Conservation (phyloP, 2,329 filamentous ascomycete genomes). For the Fusarium illudens region DNA sequence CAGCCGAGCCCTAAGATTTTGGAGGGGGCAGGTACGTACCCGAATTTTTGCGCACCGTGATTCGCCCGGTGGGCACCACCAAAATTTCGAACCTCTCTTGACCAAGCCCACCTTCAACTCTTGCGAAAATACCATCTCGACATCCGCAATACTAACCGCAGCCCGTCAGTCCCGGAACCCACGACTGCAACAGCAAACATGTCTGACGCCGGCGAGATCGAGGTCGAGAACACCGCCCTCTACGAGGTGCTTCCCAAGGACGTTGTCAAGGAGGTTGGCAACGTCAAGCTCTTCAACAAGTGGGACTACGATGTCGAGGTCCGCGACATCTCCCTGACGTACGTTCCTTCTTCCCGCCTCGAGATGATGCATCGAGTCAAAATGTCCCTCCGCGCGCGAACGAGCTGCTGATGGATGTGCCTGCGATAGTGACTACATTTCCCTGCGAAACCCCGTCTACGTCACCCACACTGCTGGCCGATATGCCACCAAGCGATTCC, state of each 20-base stretch:
- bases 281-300: constrained; percentile 97
- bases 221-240: constrained; percentile 81
- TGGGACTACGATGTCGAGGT: constrained; percentile 99
- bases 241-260: constrained; percentile 92
- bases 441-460: constrained; percentile 99
- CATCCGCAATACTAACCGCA: constrained; percentile 51
- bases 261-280: constrained; percentile 86
- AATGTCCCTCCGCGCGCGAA: constrained; percentile 24
- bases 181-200: constrained; percentile 68
- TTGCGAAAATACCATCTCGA: constrained; percentile 46
- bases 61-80: constrained; percentile 49
- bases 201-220: constrained; percentile 95
- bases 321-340: constrained; percentile 99
- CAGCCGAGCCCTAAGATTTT: constrained; percentile 53
- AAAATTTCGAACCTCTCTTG: constrained; percentile 48
- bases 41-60: constrained; percentile 43
- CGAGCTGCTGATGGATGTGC: constrained; percentile 47
- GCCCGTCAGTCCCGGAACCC: constrained; percentile 48
- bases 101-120: constrained; percentile 47
- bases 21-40: constrained; percentile 43
- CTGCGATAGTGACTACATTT: constrained; percentile 90
- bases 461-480: constrained; percentile 98
- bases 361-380: constrained; percentile 12
- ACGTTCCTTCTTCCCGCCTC: constrained; percentile 51
- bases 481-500: constrained; percentile 99